Conservation (phyloP, 805 yeast genomes). For the Hemisphaericaspora nanyangensis region DNA sequence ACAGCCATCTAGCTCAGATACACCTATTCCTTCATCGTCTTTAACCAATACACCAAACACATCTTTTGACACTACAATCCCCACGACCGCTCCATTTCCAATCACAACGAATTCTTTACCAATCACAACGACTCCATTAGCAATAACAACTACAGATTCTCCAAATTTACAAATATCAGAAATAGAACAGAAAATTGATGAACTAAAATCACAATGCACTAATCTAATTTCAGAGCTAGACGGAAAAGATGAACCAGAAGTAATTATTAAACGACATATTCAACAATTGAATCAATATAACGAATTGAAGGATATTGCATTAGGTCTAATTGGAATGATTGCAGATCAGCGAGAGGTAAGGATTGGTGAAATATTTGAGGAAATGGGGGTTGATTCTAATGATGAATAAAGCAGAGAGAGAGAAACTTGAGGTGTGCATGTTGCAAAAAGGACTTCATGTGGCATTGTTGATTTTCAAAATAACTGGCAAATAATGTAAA, state of each 20-base stretch:
- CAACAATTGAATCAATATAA: conserved; percentile 52
- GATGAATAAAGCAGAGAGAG: conserved; percentile 8
- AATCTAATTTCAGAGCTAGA: conserved; percentile 30
- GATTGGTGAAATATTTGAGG: conserved; percentile 47
- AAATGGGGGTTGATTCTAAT: conserved; percentile 28
- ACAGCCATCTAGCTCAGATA: too few relatives aligned
- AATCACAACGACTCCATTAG: neutral
- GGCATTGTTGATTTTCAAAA: too few relatives aligned
- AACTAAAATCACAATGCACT: conserved; percentile 30
- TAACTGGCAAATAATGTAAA: too few relatives aligned
- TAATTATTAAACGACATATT: conserved; percentile 50
- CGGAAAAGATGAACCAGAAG: conserved; percentile 37
- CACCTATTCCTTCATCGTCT: neutral
- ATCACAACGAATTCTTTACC: neutral
- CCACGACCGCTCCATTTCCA: too few relatives aligned
- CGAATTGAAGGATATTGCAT: conserved; percentile 59
- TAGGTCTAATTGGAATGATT: conserved; percentile 53
- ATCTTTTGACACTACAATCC: neutral
- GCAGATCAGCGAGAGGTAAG: conserved; percentile 54
- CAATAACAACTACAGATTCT: conserved; percentile 3
- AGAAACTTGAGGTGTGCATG: too few relatives aligned
- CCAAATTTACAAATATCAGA: neutral
- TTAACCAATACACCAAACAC: neutral
- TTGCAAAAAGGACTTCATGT: too few relatives aligned
- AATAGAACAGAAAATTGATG: conserved; percentile 22